Percentiles rank a stretch among this genome's conserved stretches.
Conservation (phyloP, 148 eudicot genomes). For the Amaranthus cruentus region DNA sequence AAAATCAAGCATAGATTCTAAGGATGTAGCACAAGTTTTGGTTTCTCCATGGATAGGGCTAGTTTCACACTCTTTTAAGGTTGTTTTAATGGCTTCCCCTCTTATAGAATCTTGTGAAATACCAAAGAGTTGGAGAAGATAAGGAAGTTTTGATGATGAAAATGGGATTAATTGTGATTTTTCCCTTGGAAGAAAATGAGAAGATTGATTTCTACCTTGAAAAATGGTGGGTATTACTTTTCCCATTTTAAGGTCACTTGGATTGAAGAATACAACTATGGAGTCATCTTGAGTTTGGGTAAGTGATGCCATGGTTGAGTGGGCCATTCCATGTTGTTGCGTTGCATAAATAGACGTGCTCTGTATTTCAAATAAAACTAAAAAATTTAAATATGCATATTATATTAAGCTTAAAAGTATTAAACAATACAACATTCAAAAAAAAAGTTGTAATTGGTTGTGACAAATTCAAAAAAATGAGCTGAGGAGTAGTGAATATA, state of each 20-base stretch:
- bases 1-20: slow-evolving; percentile 55
- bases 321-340: too few species aligned
- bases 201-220: slow-evolving; percentile 12
- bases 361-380: too few species aligned
- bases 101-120: slow-evolving; percentile 34
- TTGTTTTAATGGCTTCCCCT: slow-evolving; percentile 49
- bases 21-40: slow-evolving; percentile 55
- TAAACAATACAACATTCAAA: too few species aligned
- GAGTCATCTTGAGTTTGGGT: slow-evolving; percentile 39
- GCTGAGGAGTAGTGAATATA: too few species aligned
- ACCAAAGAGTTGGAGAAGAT: slow-evolving; percentile 33
- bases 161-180: slow-evolving; percentile 50
- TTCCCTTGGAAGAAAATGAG: slow-evolving; percentile 40
- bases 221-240: slow-evolving; percentile 26
- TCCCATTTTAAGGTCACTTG: slow-evolving; percentile 39
- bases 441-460: too few species aligned
- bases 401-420: too few species aligned
- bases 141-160: slow-evolving; percentile 25
- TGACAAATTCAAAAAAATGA: too few species aligned
- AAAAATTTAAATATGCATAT: too few species aligned
- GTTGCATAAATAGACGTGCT: too few species aligned
- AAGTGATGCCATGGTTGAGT: neutral
- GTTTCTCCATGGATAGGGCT: slow-evolving; percentile 50
- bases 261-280: slow-evolving; percentile 40
- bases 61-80: slow-evolving; percentile 38